phyloP scores from a whole-genome alignment of 768 basidiomycete species.

The Psilocybe tampanensis region DNA sequence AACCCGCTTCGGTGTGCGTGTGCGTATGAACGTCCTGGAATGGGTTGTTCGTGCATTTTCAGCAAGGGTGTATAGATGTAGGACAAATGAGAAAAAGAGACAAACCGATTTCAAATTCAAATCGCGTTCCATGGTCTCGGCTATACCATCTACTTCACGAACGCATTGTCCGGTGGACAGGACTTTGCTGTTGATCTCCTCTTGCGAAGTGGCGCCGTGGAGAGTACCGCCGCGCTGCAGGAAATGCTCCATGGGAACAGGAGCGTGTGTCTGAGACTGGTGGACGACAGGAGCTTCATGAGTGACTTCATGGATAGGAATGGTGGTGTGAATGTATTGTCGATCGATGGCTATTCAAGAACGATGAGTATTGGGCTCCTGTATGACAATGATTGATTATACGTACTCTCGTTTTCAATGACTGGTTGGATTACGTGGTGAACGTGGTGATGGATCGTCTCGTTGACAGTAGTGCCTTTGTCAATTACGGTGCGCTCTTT shows the following conservation, averaged over 20 bases:
- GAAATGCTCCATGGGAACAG: constrained; percentile 37
- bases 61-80: too few species aligned
- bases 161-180: constrained; percentile 21
- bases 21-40: not conserved
- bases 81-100: not conserved
- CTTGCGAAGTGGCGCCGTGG: constrained; percentile 9
- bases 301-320: constrained; percentile 37
- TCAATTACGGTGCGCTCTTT: constrained; percentile 35
- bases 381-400: not conserved
- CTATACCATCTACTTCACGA: constrained; percentile 29
- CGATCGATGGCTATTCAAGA: constrained; percentile 30
- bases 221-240: constrained; percentile 26
- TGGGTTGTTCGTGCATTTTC: too few species aligned
- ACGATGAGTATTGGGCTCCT: not conserved
- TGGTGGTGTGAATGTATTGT: constrained; percentile 31
- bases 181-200: constrained; percentile 22
- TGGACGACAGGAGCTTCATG: constrained; percentile 41
- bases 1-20: constrained; percentile 1
- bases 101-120: constrained; percentile 15
- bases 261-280: constrained; percentile 33
- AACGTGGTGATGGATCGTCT: constrained; percentile 36
- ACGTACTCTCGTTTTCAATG: constrained; percentile 40
- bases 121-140: constrained; percentile 20
- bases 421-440: constrained; percentile 41
- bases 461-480: constrained; percentile 33